A percentile compares a stretch with the other conserved stretches of the same genome.
Conservation (phyloP, 192 early-diverging fungal genomes). For the Phlyctochytrium bullatum region DNA sequence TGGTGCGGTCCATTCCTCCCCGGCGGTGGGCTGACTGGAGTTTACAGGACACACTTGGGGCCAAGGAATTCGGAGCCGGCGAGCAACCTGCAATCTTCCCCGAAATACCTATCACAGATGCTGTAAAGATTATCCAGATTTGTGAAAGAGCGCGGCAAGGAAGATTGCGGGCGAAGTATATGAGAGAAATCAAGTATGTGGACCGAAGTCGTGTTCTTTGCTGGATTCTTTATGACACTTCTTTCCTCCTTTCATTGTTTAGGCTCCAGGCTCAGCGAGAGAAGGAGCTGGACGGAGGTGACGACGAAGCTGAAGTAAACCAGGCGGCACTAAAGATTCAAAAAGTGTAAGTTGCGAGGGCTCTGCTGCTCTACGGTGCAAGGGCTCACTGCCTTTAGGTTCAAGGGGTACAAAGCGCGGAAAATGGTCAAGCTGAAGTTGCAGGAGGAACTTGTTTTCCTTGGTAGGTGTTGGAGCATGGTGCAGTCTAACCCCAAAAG, state of each 20-base stretch:
- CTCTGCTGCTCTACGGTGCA: neutral
- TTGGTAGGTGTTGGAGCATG: constrained; percentile 29
- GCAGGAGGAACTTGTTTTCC: constrained; percentile 51
- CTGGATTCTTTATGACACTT: neutral
- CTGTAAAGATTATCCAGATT: constrained; percentile 54
- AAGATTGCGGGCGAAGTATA: constrained; percentile 57
- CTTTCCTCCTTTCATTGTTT: neutral
- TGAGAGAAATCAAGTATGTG: constrained; percentile 55
- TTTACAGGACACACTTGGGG: constrained; percentile 43
- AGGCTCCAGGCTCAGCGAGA: constrained; percentile 55
- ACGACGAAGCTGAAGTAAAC: constrained; percentile 54
- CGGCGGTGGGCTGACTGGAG: too few species aligned
- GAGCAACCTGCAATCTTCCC: constrained; percentile 44
- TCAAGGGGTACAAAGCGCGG: constrained; percentile 48
- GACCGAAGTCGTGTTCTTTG: too few species aligned
- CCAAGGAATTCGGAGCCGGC: constrained; percentile 43
- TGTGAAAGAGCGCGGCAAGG: constrained; percentile 60
- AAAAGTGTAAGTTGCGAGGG: constrained; percentile 35
- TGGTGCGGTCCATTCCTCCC: constrained; percentile 36
- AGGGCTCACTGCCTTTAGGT: constrained; percentile 20
- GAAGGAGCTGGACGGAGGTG: constrained; percentile 52
- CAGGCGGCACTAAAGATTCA: constrained; percentile 52
- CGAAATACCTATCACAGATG: constrained; percentile 42
- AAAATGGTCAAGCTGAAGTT: constrained; percentile 32
- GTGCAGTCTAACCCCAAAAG: constrained; percentile 18